These are phyloP conservation scores for Phascolomyces articulosus DNA, from an alignment of 371 early-diverging fungal genomes.

Conservation along the genomic window DNA sequence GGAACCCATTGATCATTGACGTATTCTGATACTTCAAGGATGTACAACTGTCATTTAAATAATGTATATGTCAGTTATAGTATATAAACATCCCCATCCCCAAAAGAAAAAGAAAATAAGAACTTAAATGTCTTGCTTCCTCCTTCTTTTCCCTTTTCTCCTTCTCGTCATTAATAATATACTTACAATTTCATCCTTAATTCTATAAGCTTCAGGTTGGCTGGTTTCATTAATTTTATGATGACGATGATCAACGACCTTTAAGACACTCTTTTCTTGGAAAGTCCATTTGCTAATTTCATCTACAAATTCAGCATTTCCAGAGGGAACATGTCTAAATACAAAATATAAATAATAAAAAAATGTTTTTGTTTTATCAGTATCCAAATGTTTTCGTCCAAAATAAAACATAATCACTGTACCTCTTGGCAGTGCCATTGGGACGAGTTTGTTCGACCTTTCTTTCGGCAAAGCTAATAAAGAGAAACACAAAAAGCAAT, in stretches of 20 bases:
- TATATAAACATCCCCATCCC: too few species aligned
- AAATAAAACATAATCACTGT: too few species aligned
- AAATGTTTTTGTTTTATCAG: too few species aligned
- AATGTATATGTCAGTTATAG: too few species aligned
- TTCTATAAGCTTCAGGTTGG: conserved; percentile 79
- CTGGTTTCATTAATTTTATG: conserved; percentile 69
- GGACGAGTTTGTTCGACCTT: conserved; percentile 23
- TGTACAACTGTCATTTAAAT: conserved; percentile 67
- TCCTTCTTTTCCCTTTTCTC: background rate
- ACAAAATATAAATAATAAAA: too few species aligned
- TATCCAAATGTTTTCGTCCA: too few species aligned
- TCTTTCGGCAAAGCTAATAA: conserved; percentile 26
- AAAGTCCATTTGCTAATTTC: conserved; percentile 89
- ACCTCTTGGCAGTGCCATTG: conserved; percentile 25
- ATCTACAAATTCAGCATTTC: conserved; percentile 73
- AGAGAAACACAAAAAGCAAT: background rate
- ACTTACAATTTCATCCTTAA: conserved; percentile 88
- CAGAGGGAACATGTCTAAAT: conserved; percentile 32
- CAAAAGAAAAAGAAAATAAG: too few species aligned
- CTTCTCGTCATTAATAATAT: background rate
- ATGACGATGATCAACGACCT: conserved; percentile 63
- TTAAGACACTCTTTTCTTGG: conserved; percentile 90
- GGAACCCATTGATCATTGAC: conserved; percentile 82
- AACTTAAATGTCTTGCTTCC: too few species aligned
- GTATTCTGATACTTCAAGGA: conserved; percentile 80